phyloP scores from a whole-genome alignment of 371 early-diverging fungal genomes.

The Mucor lusitanicus region DNA sequence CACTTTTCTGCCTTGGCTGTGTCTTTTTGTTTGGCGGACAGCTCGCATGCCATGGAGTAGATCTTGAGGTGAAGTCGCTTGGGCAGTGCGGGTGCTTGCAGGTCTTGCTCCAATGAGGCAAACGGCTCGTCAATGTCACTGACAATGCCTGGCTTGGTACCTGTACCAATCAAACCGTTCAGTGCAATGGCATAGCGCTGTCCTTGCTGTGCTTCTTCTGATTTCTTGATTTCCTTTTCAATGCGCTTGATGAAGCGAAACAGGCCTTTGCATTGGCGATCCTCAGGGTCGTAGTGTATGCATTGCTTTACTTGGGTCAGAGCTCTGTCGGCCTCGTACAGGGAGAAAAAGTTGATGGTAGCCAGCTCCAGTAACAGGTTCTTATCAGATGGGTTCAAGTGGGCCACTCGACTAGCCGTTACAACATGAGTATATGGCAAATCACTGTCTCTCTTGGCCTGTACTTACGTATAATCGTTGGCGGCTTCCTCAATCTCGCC shows the following conservation, averaged over 20 bases:
- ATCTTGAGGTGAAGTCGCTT: conserved; percentile 56
- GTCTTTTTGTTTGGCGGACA: conserved; percentile 55
- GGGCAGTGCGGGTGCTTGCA: conserved; percentile 44
- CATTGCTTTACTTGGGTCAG: conserved; percentile 79
- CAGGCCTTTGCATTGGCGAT: conserved; percentile 78
- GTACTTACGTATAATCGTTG: conserved; percentile 76
- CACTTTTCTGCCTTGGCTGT: conserved; percentile 50
- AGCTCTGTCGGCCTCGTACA: conserved; percentile 73
- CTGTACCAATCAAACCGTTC: conserved; percentile 61
- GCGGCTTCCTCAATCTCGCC: conserved; percentile 84
- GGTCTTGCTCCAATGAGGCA: conserved; percentile 28
- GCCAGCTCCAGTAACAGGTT: conserved; percentile 65
- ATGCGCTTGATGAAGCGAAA: conserved; percentile 75
- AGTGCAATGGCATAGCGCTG: conserved; percentile 69
- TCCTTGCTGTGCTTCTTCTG: conserved; percentile 56
- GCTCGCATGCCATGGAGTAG: conserved; percentile 63
- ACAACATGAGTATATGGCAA: background rate
- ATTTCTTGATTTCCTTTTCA: conserved; percentile 72
- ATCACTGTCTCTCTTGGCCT: background rate
- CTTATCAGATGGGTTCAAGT: conserved; percentile 69
- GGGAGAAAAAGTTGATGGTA: conserved; percentile 71
- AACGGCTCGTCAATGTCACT: conserved; percentile 50
- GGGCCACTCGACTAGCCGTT: conserved; percentile 61
- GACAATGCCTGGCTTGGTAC: conserved; percentile 54
- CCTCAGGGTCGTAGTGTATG: conserved; percentile 88